Evolutionary conservation across 768 basidiomycete species (phyloP).

Genomic region (Naganishia friedmannii): DNA sequence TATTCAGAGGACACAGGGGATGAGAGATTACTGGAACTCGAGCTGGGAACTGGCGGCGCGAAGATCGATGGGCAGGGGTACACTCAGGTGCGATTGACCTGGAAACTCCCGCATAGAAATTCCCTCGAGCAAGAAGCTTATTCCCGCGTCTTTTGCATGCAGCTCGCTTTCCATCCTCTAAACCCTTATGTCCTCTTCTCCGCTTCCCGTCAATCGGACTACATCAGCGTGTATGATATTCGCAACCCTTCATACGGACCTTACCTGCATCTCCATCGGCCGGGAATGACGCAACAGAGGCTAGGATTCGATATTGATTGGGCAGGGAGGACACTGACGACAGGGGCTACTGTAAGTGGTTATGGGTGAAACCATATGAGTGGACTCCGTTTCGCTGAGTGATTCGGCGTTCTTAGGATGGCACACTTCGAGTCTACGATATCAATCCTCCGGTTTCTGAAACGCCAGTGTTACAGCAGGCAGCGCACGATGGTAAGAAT

Average conservation of each 20-base stretch:
- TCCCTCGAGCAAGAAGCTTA: constrained; percentile 49
- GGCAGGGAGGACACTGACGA: constrained; percentile 62
- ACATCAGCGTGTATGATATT: constrained; percentile 75
- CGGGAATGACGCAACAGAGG: constrained; percentile 68
- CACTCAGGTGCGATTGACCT: constrained; percentile 46
- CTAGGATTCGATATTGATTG: constrained; percentile 74
- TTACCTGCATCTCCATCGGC: constrained; percentile 54
- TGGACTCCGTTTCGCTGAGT: neutral
- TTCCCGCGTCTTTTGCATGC: constrained; percentile 20
- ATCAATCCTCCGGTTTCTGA: constrained; percentile 42
- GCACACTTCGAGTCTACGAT: constrained; percentile 63
- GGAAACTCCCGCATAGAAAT: neutral
- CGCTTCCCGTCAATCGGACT: constrained; percentile 66
- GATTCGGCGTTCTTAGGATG: constrained; percentile 55
- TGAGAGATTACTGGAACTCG: constrained; percentile 63
- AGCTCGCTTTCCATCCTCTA: constrained; percentile 76
- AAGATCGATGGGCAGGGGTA: constrained; percentile 43
- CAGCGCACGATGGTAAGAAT: constrained; percentile 54
- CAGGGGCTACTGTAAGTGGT: constrained; percentile 60
- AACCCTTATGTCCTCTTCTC: constrained; percentile 72
- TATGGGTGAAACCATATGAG: neutral
- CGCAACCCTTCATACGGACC: constrained; percentile 56
- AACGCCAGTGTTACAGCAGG: constrained; percentile 55
- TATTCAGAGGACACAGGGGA: constrained; percentile 60
- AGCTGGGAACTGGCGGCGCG: constrained; percentile 50